Percentiles rank a stretch among this genome's conserved stretches.
These are phyloP conservation scores for Daldinia eschscholtzii DNA, from an alignment of 2,329 filamentous ascomycete genomes.

Conservation along the genomic window DNA sequence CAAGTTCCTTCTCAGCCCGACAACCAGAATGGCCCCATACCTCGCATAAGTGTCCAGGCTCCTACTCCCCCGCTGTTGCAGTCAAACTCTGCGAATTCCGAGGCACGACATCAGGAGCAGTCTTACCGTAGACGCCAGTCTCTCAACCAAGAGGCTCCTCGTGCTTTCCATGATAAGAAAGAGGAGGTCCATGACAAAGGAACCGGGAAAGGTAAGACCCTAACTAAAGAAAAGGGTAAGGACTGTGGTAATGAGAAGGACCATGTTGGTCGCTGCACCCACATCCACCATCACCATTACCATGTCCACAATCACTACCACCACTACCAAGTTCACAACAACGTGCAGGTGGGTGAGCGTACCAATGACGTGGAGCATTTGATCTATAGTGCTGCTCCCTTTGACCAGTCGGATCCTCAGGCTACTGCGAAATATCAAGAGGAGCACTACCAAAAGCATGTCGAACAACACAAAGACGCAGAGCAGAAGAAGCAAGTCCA, in stretches of 20 bases:
- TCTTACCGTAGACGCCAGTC: background rate
- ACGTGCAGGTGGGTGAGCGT: background rate
- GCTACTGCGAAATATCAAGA: background rate
- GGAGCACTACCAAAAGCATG: background rate
- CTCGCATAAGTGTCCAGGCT: background rate
- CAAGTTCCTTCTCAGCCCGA: background rate
- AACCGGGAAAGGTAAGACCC: background rate
- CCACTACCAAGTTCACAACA: background rate
- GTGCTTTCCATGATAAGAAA: background rate
- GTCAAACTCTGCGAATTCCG: background rate
- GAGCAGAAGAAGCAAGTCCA: background rate
- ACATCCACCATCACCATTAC: conserved; percentile 11
- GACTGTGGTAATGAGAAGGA: background rate
- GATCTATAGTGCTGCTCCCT: background rate
- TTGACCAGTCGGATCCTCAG: background rate
- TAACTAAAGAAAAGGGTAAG: background rate
- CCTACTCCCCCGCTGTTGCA: background rate
- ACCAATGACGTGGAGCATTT: background rate
- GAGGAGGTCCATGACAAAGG: background rate
- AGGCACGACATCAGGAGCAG: background rate
- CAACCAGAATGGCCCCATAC: background rate
- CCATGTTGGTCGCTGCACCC: no score
- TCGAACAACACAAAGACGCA: background rate
- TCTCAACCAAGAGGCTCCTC: background rate
- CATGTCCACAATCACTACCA: conserved; percentile 7